Base-by-base conservation (phyloP, 306 rosid genomes). In the Dalbergia cochinchinensis region DNA sequence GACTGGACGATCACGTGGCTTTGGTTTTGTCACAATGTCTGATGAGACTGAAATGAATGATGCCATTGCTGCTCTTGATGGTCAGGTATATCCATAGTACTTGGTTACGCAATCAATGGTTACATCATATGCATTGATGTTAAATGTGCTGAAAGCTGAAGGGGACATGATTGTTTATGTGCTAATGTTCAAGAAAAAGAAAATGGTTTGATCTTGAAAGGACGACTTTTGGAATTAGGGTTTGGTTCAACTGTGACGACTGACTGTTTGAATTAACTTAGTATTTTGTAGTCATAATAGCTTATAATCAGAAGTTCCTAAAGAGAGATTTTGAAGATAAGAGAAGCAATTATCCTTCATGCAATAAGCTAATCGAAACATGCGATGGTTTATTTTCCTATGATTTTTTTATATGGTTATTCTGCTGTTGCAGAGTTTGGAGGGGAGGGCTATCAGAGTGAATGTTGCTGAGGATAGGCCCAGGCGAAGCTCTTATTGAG, bases 41-140 rank as follows among this genome's bases (percentile, higher is more conserved):
- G 82, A 85, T 35, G 99, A 96, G 70, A 73, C 82, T 9, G 99
- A 83, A 81, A 85, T 91, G 99, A 92, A 90, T 69, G 97, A 89
- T 78, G 99, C 99, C 73, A 87, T 96, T 79, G 94, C 92, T 79
- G 99, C 98, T 61, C 90, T 93, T 26, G 97, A 96, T 80, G 99
- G 99, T 64, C 97, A 96, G 99, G 99, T 96, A 96, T 70, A 44
- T 19, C 79, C 50, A 0, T 15, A 57, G 14, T 50, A 53, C 65
- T 70, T 78, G 60, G 41, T 71, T 16, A 37, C 54, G 5, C 51
- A 34, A 55, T 41, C 66, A 33, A 67, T 20, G 37, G 42, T 79
- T 65, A 15, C 22, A 20, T 20, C 22, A 20, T 74, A 42, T 42
- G 48, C 70, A 37, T 82, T 67, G 54, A 16, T 68, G 37, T 53